A percentile compares a stretch with the other conserved stretches of the same genome.
These are phyloP conservation scores for Aureobasidium sp. DNA, from an alignment of 2,329 filamentous ascomycete species.

Conservation along the genomic window DNA sequence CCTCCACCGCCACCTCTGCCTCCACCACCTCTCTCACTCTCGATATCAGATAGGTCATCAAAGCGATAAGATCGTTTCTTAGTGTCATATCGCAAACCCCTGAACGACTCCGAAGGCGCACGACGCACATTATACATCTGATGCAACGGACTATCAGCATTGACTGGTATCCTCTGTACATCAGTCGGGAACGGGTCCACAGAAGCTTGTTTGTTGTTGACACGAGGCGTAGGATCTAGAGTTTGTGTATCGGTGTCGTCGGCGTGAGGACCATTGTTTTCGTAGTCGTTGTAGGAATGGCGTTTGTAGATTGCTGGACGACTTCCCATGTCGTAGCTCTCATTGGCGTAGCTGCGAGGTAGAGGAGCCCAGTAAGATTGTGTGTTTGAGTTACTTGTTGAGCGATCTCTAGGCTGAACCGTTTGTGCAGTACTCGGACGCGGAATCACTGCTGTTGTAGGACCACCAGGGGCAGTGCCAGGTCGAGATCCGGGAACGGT, in stretches of 20 bases:
- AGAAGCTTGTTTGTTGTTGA: not conserved
- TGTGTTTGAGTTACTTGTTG: not conserved
- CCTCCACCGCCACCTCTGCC: not conserved
- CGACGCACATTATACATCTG: constrained; percentile 1
- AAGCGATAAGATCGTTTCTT: constrained; percentile 11
- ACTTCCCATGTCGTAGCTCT: not conserved
- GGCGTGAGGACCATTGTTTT: not conserved
- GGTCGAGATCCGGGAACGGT: not conserved
- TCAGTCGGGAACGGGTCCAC: constrained; percentile 7
- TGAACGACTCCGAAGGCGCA: not conserved
- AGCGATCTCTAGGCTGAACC: not conserved
- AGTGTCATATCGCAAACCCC: constrained; percentile 2
- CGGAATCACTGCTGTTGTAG: not conserved
- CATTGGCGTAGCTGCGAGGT: constrained; percentile 1
- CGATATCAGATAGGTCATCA: constrained; percentile 10
- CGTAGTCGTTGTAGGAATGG: constrained; percentile 10
- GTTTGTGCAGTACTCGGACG: constrained; percentile 6
- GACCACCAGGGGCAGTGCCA: not conserved
- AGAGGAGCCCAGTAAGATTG: constrained; percentile 9
- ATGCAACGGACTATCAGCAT: not conserved
- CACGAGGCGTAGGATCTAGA: not conserved
- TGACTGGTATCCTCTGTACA: constrained; percentile 5
- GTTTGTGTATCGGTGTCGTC: constrained; percentile 5
- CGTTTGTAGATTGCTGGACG: not conserved
- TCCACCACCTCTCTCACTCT: not conserved